Base-by-base conservation (phyloP, 768 basidiomycete genomes). In the Rhizopogon vesiculosus region DNA sequence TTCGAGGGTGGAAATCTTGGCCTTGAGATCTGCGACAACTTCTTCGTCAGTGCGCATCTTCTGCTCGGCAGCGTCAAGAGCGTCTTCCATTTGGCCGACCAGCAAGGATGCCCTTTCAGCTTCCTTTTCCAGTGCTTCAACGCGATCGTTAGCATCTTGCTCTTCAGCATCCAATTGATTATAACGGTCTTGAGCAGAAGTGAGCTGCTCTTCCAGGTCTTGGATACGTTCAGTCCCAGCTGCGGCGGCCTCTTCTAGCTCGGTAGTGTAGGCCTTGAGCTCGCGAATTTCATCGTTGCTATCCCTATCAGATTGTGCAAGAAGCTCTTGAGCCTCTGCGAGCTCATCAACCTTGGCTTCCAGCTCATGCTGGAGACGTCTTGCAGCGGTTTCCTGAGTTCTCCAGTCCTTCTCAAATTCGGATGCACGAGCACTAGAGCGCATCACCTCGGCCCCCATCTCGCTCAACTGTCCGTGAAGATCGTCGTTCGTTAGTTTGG, bases 11-110 rank as follows among this genome's bases (percentile, higher is more conserved):
- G 73, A 60, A 18, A 89, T 49, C 58, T 77, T 84, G 51, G 73
- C 69, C 56, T 76, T 78, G 53, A 90, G 70, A 2, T 79, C 69
- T 2, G 76, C 71, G 33, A 86, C 61, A 42, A 71, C 76, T 16
- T 80, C 79, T 51, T 82, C 83, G 59, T 89, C 88, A 0, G 77
- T 73, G 29, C 71, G 65, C 79, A 89, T 88, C 71, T 85, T 86
- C 64, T 77, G 76, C 67, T 92, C 88, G 0, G 85, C 83, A 6
- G 83, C 88, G 50, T 87, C 83, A 51, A 93, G 69, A 0, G 89
- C 91, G 2, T 86, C 81, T 60, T 92, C 86, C 78, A 91, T 76
- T 66, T 91, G 87, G 43, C 76, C 70, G 18, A 76, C 81, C 2
- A 86, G 74, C 61, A 86, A 80, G 15, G 76, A 71, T 9, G 82